A percentile compares a stretch with the other conserved stretches of the same genome.
Evolutionary conservation across 2,329 filamentous ascomycete genomes (phyloP).

Genomic region (Aureobasidium subglaciale): DNA sequence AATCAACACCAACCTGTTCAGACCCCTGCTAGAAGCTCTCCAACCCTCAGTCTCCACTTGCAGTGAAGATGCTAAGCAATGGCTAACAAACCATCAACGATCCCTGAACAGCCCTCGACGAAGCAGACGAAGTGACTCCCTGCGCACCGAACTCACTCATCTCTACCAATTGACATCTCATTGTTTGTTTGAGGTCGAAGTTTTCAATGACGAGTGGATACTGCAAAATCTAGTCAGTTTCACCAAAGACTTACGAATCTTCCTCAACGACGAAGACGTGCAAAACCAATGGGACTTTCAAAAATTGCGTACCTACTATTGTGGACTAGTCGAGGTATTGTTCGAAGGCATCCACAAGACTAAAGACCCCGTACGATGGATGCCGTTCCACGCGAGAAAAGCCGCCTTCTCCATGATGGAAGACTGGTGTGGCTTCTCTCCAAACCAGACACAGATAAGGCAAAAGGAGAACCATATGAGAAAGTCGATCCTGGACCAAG

Average conservation of each 20-base stretch:
- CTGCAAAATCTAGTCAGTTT: slow-evolving; percentile 82
- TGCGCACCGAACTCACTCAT: slow-evolving; percentile 91
- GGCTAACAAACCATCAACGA: slow-evolving; percentile 69
- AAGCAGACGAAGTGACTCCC: slow-evolving; percentile 74
- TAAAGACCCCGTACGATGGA: slow-evolving; percentile 81
- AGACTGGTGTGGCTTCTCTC: slow-evolving; percentile 97
- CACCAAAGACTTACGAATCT: slow-evolving; percentile 85
- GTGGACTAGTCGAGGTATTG: slow-evolving; percentile 83
- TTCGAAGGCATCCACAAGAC: slow-evolving; percentile 87
- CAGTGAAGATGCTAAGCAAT: slow-evolving; percentile 78
- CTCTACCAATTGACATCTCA: slow-evolving; percentile 91
- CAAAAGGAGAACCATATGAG: slow-evolving; percentile 81
- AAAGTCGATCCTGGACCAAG: slow-evolving; percentile 73
- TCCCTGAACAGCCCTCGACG: slow-evolving; percentile 74
- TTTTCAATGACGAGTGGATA: slow-evolving; percentile 76
- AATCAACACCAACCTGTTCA: slow-evolving; percentile 90
- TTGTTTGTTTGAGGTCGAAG: slow-evolving; percentile 70
- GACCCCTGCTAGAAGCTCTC: slow-evolving; percentile 80
- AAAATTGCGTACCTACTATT: slow-evolving; percentile 85
- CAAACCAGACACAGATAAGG: slow-evolving; percentile 76
- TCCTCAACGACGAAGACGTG: slow-evolving; percentile 88
- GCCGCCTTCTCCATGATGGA: slow-evolving; percentile 97
- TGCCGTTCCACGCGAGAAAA: slow-evolving; percentile 93
- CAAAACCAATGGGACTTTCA: slow-evolving; percentile 94
- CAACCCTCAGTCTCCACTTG: slow-evolving; percentile 80